phyloP scores from a whole-genome alignment of 2,329 filamentous ascomycete genomes.

The Calycina marina region DNA sequence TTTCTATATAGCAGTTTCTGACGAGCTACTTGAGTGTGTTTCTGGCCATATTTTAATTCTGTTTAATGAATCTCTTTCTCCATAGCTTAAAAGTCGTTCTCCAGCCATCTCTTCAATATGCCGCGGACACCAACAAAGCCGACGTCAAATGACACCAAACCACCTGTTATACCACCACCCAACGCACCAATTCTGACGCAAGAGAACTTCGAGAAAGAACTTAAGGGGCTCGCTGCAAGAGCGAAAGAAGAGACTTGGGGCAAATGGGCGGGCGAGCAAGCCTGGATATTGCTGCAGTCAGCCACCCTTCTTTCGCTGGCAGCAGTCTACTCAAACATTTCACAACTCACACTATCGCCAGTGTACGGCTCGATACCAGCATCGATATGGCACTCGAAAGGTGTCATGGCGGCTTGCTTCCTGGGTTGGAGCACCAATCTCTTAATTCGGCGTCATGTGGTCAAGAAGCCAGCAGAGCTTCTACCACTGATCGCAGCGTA shows the following conservation, averaged over 20 bases:
- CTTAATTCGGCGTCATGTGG: slow-evolving; percentile 33
- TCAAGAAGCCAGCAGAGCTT: slow-evolving; percentile 34
- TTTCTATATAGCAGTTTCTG: too few species aligned
- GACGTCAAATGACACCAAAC: not conserved
- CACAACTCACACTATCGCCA: slow-evolving; percentile 65
- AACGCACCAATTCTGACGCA: slow-evolving; percentile 18
- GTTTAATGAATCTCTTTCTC: too few species aligned
- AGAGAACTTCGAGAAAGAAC: slow-evolving; percentile 23
- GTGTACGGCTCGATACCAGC: slow-evolving; percentile 79
- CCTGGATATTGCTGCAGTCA: slow-evolving; percentile 22
- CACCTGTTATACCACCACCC: slow-evolving; percentile 1
- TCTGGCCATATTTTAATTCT: too few species aligned
- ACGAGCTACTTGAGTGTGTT: too few species aligned
- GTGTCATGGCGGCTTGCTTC: slow-evolving; percentile 51
- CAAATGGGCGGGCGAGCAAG: slow-evolving; percentile 19
- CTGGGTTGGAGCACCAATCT: slow-evolving; percentile 58
- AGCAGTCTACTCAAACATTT: slow-evolving; percentile 53
- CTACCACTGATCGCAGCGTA: slow-evolving; percentile 63
- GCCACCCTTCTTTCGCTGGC: slow-evolving; percentile 37
- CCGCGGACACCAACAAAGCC: not conserved
- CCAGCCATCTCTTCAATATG: too few species aligned
- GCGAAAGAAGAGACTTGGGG: slow-evolving; percentile 21
- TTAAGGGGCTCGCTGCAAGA: slow-evolving; percentile 20
- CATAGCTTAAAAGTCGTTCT: too few species aligned
- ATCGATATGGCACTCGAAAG: slow-evolving; percentile 53